Evolutionary conservation across 2,329 filamentous ascomycete genomes (phyloP), one percentile per base, ranked within the genome.

Genomic region (Davidsoniella neocaledoniae): DNA sequence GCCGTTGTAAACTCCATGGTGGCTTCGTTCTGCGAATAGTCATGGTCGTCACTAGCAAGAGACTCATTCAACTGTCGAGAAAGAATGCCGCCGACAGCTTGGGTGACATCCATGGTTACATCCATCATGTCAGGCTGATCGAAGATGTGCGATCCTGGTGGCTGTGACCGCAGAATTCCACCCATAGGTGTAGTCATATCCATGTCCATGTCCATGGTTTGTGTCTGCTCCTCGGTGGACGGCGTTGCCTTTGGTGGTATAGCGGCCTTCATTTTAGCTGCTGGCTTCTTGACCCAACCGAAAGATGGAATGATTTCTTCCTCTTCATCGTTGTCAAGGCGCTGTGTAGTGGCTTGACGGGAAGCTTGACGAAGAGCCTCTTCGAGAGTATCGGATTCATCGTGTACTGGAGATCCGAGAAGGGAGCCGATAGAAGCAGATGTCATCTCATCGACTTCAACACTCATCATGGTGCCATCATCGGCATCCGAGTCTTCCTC

Each of bases 81-180:
- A 17, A 94, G 64, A 49, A 96, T 95, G 2, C 81, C 76, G 7
- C 90, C 90, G 48, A 94, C 70, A 7, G 78, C 85, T 49, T 77
- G 78, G 2, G 90, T 95, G 6, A 95, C 85, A 57, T 96, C 90
- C 90, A 96, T 95, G 19, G 86, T 91, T 71, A 93, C 80, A 38
- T 88, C 85, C 71, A 93, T 81, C 33, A 87, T 84, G 55, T 77
- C 74, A 17, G 74, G 72, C 21, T 72, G 67, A 2, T 61, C 57
- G 9, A 43, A 19, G 17, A 16, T 21, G 23, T 41, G 25, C 14
- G 8, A 29, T 12, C n/a, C 23, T 46, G 46, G 40, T 10, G 44
- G 21, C 40, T 47, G 21, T 12, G 36, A n/a, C 16, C 16, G 42
- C 17, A 50, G 12, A 36, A 53, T 78, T n/a, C 71, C 67, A 3